A percentile compares a stretch with the other conserved stretches of the same genome.
Conservation (phyloP, 139 green algal genomes). For the Trebouxia sp. region DNA sequence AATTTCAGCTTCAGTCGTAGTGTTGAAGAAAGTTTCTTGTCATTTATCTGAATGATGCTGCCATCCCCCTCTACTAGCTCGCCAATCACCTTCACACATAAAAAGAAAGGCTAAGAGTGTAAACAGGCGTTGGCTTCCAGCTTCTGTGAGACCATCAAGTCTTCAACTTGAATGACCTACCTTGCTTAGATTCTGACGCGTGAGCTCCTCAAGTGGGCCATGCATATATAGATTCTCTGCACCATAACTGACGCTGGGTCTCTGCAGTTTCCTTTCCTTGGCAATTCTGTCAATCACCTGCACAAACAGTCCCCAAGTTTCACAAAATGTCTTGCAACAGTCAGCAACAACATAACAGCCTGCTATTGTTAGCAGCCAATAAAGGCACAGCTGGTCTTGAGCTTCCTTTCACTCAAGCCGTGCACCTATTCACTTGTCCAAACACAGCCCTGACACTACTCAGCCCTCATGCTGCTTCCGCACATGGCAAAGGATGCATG, state of each 20-base stretch:
- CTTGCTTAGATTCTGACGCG: conserved; percentile 77
- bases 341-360: background rate
- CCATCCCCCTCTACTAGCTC: conserved; percentile 54
- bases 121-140: background rate
- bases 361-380: background rate
- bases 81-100: conserved; percentile 32
- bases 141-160: background rate
- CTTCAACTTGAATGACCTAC: background rate
- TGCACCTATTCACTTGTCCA: too few relatives aligned
- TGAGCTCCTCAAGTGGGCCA: conserved; percentile 87
- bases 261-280: conserved; percentile 53
- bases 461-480: too few relatives aligned
- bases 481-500: too few relatives aligned
- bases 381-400: background rate
- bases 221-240: conserved; percentile 86
- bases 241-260: conserved; percentile 80
- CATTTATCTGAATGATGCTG: conserved; percentile 83
- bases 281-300: conserved; percentile 67
- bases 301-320: background rate
- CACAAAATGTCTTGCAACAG: background rate
- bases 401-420: too few relatives aligned
- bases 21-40: conserved; percentile 82
- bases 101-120: background rate
- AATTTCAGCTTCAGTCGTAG: conserved; percentile 48
- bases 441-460: too few relatives aligned